phyloP scores from a whole-genome alignment of 2,329 filamentous ascomycete genomes.

The Fusarium verticillioides region DNA sequence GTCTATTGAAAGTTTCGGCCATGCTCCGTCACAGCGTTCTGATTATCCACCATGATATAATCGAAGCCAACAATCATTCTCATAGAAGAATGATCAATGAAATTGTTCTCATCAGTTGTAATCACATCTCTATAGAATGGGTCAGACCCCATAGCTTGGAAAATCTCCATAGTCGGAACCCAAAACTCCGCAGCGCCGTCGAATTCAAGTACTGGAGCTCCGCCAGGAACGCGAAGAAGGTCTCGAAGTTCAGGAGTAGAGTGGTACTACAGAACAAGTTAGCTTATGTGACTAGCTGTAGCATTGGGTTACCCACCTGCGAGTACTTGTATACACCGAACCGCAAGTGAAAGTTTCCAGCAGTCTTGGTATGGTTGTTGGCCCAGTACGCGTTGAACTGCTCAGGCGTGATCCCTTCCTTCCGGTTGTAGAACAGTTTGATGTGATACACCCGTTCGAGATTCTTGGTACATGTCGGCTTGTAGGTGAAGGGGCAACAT shows the following conservation, averaged over 20 bases:
- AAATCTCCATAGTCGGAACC: slow-evolving; percentile 3
- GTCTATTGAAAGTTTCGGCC: neutral
- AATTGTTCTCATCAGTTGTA: neutral
- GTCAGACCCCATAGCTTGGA: neutral
- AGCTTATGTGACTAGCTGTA: fast-evolving
- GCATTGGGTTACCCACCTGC: fast-evolving
- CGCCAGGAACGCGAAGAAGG: neutral
- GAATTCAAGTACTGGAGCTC: neutral
- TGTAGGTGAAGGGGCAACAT: slow-evolving; percentile 14
- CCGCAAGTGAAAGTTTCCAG: slow-evolving; percentile 2
- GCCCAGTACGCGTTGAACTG: slow-evolving; percentile 10
- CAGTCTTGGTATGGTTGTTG: slow-evolving; percentile 15
- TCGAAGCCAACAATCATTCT: slow-evolving; percentile 8
- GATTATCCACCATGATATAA: slow-evolving; percentile 14
- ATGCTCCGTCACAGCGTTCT: slow-evolving; percentile 8
- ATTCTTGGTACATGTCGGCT: slow-evolving; percentile 8
- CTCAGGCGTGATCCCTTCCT: neutral
- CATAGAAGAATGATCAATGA: slow-evolving; percentile 7
- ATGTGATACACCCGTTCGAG: slow-evolving; percentile 9
- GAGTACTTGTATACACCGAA: slow-evolving; percentile 8
- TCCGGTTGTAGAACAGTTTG: slow-evolving; percentile 1
- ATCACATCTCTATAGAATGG: neutral
- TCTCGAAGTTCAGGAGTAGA: slow-evolving; percentile 1
- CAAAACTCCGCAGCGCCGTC: slow-evolving; percentile 10
- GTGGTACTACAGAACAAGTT: neutral